Evolutionary conservation across 805 yeast species (phyloP).

Genomic region (Candida michaelii): DNA sequence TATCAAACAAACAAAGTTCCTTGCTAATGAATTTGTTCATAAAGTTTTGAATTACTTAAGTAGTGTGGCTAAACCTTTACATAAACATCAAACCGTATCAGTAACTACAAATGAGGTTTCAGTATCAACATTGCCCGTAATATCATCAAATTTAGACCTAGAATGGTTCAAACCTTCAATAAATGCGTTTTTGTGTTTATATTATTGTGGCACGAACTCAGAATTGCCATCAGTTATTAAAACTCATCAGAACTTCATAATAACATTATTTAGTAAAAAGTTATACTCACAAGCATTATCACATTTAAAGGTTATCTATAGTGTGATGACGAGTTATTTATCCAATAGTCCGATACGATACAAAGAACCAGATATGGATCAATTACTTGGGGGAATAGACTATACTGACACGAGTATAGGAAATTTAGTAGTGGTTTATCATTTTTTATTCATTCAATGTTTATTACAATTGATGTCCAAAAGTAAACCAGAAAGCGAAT

Average conservation of each 20-base stretch:
- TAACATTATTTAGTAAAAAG: slow-evolving; percentile 15
- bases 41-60: background rate
- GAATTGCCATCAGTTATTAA: slow-evolving; percentile 18
- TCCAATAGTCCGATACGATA: background rate
- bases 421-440: slow-evolving; percentile 24
- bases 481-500: slow-evolving; percentile 15
- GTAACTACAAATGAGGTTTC: background rate
- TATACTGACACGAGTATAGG: background rate
- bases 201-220: slow-evolving; percentile 1
- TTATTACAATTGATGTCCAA: slow-evolving; percentile 24
- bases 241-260: slow-evolving; percentile 28
- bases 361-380: background rate
- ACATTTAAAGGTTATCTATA: slow-evolving; percentile 15
- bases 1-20: background rate
- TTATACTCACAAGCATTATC: slow-evolving; percentile 12
- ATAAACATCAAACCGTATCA: background rate
- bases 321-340: background rate
- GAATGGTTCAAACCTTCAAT: background rate
- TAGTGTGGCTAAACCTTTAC: too few species aligned
- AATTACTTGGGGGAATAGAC: background rate
- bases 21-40: background rate
- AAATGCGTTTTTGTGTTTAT: slow-evolving; percentile 13
- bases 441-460: slow-evolving; percentile 29
- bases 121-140: background rate
- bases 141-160: background rate